These are phyloP conservation scores for Trypanosoma caninum DNA, from an alignment of 208 protist species.

Conservation along the genomic window DNA sequence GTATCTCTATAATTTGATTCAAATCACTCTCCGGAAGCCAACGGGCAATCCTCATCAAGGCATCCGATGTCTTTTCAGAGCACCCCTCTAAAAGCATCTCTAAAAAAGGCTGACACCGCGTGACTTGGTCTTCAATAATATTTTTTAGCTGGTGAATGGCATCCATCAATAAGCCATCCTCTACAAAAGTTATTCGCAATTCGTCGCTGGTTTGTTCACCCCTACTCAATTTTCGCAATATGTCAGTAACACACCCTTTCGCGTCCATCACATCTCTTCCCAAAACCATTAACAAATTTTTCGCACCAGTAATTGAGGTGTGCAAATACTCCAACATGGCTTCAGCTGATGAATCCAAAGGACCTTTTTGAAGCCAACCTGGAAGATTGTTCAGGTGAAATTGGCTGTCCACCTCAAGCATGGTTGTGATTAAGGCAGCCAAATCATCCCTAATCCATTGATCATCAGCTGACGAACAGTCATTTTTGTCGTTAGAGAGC, in stretches of 20 bases:
- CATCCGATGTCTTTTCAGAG: not conserved
- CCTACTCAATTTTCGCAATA: conserved; percentile 3
- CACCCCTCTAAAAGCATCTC: not conserved
- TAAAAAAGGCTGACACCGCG: not conserved
- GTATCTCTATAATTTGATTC: not conserved
- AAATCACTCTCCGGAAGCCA: conserved; percentile 19
- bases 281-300: conserved; percentile 11
- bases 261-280: conserved; percentile 2
- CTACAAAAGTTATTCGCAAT: not conserved
- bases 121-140: not conserved
- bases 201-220: not conserved
- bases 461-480: not conserved
- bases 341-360: conserved; percentile 9
- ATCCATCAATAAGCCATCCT: conserved; percentile 11
- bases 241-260: conserved; percentile 3
- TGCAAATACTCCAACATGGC: conserved; percentile 21
- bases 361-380: conserved; percentile 1
- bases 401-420: conserved; percentile 15
- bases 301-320: conserved; percentile 3
- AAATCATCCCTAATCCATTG: conserved; percentile 19
- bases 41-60: conserved; percentile 22
- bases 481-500: not conserved
- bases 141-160: conserved; percentile 8
- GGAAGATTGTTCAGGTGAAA: conserved; percentile 14
- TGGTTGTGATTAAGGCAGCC: conserved; percentile 7